Evolutionary conservation across 148 eudicot species (phyloP).

Genomic region (Arctostaphylos glauca): DNA sequence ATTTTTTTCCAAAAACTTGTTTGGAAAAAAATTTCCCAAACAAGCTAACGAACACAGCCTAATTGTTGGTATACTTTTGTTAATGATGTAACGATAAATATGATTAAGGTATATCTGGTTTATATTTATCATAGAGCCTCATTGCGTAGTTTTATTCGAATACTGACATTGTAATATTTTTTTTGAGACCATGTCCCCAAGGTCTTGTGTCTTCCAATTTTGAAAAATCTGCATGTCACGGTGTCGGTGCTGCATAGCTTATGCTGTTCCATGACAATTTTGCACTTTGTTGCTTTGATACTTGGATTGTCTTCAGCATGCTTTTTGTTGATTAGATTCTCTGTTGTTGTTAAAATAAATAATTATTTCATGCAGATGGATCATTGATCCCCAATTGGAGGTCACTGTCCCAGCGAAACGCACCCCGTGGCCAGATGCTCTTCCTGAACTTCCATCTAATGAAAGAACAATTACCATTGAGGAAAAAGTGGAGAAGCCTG

Average conservation of each 20-base stretch:
- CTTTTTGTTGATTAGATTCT: neutral
- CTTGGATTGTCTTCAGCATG: neutral
- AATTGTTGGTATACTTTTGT: too few relatives aligned
- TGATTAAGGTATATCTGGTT: too few relatives aligned
- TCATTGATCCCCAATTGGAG: slow-evolving; percentile 79
- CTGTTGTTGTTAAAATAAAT: neutral
- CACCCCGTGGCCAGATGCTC: slow-evolving; percentile 93
- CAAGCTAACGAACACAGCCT: too few relatives aligned
- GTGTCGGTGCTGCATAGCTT: neutral
- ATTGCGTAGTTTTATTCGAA: too few relatives aligned
- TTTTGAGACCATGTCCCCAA: too few relatives aligned
- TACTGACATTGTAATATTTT: too few relatives aligned
- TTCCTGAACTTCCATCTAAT: slow-evolving; percentile 65
- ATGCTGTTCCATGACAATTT: neutral
- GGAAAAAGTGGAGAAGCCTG: slow-evolving; percentile 50
- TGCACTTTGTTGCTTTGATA: neutral
- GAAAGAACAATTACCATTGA: slow-evolving; percentile 38
- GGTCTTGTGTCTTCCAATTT: too few relatives aligned
- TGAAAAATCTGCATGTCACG: too few relatives aligned
- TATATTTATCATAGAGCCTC: too few relatives aligned
- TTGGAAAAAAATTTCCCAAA: too few relatives aligned
- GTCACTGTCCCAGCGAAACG: slow-evolving; percentile 92
- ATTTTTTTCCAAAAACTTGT: too few relatives aligned
- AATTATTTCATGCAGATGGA: slow-evolving; percentile 67
- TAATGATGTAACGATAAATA: too few relatives aligned